Conservation (phyloP, 805 yeast genomes). For the Brettanomyces naardenensis region DNA sequence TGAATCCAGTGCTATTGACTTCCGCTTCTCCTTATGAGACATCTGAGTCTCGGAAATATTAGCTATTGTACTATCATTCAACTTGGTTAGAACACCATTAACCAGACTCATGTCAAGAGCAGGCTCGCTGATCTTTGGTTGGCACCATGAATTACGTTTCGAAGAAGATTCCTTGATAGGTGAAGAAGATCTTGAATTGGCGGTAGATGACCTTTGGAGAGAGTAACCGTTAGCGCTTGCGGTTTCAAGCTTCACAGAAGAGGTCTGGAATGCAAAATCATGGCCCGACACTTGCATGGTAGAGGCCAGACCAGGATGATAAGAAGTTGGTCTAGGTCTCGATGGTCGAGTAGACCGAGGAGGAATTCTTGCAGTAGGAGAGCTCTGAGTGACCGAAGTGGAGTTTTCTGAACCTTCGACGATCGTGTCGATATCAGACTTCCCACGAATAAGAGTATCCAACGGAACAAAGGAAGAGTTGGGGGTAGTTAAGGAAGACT, state of each 20-base stretch:
- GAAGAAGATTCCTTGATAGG: slow-evolving; percentile 15
- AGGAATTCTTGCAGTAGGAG: slow-evolving; percentile 17
- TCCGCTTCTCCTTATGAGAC: slow-evolving; percentile 15
- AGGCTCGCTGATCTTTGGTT: slow-evolving; percentile 24
- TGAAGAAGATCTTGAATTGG: slow-evolving; percentile 18
- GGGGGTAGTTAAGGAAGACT: no score
- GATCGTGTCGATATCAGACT: slow-evolving; percentile 31
- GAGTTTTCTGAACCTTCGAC: slow-evolving; percentile 33
- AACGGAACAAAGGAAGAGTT: neutral
- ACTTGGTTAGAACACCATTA: slow-evolving; percentile 22
- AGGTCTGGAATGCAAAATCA: slow-evolving; percentile 23
- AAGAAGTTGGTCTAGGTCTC: slow-evolving; percentile 78
- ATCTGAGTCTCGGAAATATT: neutral
- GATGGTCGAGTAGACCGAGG: slow-evolving; percentile 28
- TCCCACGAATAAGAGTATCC: neutral
- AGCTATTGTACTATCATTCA: slow-evolving; percentile 7
- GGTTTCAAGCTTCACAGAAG: slow-evolving; percentile 18
- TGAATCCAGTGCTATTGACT: slow-evolving; percentile 26
- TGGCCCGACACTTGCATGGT: slow-evolving; percentile 18
- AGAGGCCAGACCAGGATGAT: slow-evolving; percentile 55
- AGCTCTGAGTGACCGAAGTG: slow-evolving; percentile 15
- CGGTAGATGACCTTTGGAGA: slow-evolving; percentile 7
- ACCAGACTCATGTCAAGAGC: slow-evolving; percentile 25
- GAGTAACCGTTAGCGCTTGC: slow-evolving; percentile 13
- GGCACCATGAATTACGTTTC: slow-evolving; percentile 22